Evolutionary conservation across 805 yeast genomes (phyloP), one percentile per base, ranked within the genome.

Genomic region (Metschnikowia lochheadii): DNA sequence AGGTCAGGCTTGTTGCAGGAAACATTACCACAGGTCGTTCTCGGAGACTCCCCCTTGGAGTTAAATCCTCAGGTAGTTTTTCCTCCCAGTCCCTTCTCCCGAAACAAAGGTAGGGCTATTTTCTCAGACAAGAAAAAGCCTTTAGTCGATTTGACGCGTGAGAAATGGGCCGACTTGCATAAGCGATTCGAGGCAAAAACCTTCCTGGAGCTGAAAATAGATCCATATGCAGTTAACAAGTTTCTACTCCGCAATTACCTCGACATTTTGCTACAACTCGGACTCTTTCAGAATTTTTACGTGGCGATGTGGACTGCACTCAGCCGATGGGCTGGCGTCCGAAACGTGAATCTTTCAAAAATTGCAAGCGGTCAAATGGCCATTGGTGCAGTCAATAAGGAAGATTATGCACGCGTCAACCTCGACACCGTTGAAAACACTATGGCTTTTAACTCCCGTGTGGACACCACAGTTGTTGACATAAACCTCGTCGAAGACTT

Each of bases 81-180:
- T 42, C 73, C 75, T 6, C 69, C 70, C 1, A 59, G 66, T 6
- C 56, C 62, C 6, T 51, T 58, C 13, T 58, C 66, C 8, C 56
- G 56, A 32, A 63, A 57, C 41, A 64, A 63, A 46, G 56, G 63
- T 3, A 52, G 56, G 35, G 66, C 66, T 3, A 55, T 61, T 11
- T 63, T 57, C 46, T 65, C 65, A 47, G 65, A 61, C 7, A 60
- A 60, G 42, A 49, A 56, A 34, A 50, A 60, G 45, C 63, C 62
- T 2, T 60, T 70, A 55, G 67, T 70, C 15, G 72, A 68, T 51
- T 66, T 70, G 42, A 50, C 65, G 11, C 56, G 75, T 14, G 60
- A 61, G 3, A 57, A 63, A 3, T 48, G 38, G 20, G 51, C 51
- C 7, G 70, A 64, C 33, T 40, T 58, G n/a, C 52, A 56, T 29